These are phyloP conservation scores for Diutina catenulata DNA, from an alignment of 1,139 yeast genomes.

Conservation along the genomic window DNA sequence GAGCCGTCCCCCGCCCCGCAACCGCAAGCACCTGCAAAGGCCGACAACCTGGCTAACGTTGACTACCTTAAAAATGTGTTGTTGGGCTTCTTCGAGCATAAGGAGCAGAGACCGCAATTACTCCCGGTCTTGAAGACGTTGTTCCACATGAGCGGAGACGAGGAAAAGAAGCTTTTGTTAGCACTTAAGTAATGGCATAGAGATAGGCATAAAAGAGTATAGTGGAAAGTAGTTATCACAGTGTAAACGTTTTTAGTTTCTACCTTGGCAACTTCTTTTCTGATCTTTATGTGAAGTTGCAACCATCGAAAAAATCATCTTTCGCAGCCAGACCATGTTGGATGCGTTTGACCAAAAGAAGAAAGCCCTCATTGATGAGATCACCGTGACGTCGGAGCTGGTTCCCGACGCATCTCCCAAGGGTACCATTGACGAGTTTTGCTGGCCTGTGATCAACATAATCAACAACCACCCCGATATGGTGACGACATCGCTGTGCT, in stretches of 20 bases:
- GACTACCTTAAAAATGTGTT: conserved; percentile 82
- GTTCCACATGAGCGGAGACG: conserved; percentile 54
- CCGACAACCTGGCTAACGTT: conserved; percentile 22
- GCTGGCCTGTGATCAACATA: conserved; percentile 58
- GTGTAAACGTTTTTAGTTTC: too few relatives aligned
- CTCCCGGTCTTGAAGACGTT: conserved; percentile 77
- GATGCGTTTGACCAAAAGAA: conserved; percentile 66
- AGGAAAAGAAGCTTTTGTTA: conserved; percentile 55
- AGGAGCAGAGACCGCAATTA: conserved; percentile 76
- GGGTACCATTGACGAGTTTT: conserved; percentile 63
- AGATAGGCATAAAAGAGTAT: too few relatives aligned
- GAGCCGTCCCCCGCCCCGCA: not conserved
- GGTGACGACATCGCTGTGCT: conserved; percentile 84
- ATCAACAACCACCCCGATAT: conserved; percentile 53
- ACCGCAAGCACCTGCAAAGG: too few relatives aligned
- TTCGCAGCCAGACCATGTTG: conserved; percentile 20
- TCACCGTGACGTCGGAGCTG: conserved; percentile 28
- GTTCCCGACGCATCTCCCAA: conserved; percentile 71
- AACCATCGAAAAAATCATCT: too few relatives aligned
- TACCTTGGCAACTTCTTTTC: too few relatives aligned
- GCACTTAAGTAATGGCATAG: conserved; percentile 18
- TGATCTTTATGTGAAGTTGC: too few relatives aligned
- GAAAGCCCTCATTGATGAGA: conserved; percentile 41
- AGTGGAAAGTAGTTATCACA: too few relatives aligned
- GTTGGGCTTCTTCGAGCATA: conserved; percentile 80